phyloP scores from a whole-genome alignment of 2,329 filamentous ascomycete species.

The Aspergillus quadricinctus region DNA sequence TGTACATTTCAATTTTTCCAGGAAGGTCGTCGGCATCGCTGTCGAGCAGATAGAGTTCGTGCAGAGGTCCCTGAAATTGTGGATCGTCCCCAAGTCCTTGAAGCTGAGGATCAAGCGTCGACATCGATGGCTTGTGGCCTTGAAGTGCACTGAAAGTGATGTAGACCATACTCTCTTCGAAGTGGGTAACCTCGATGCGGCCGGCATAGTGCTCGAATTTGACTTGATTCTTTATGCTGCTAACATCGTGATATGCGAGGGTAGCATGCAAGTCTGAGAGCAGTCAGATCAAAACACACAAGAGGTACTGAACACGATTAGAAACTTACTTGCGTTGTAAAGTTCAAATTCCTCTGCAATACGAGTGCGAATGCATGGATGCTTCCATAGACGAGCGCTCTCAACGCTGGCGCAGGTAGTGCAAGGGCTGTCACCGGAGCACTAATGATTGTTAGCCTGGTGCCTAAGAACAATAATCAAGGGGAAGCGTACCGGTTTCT shows the following conservation, averaged over 20 bases:
- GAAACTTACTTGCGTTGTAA: constrained; percentile 48
- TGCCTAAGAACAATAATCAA: too few species aligned
- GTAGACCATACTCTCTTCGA: constrained; percentile 47
- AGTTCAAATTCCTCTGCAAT: constrained; percentile 56
- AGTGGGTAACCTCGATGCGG: constrained; percentile 53
- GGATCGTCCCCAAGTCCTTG: constrained; percentile 38
- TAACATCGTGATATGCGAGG: constrained; percentile 49
- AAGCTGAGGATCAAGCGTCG: constrained; percentile 38
- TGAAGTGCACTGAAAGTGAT: constrained; percentile 45
- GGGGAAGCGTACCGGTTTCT: constrained; percentile 55
- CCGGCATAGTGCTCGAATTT: constrained; percentile 47
- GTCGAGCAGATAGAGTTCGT: constrained; percentile 48
- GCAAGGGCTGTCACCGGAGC: constrained; percentile 58
- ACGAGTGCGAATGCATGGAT: constrained; percentile 55
- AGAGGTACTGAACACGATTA: background rate
- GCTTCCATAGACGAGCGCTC: constrained; percentile 58
- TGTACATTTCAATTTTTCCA: constrained; percentile 51
- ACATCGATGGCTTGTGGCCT: constrained; percentile 34
- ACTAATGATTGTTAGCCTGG: constrained; percentile 31
- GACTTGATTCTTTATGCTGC: constrained; percentile 45
- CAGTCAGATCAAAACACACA: constrained; percentile 10
- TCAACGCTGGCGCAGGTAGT: constrained; percentile 57
- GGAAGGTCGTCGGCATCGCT: constrained; percentile 47
- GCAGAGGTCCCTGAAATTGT: constrained; percentile 33
- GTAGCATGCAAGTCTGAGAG: constrained; percentile 47